A percentile compares a stretch with the other conserved stretches of the same genome.
Conservation (phyloP, 148 eudicot species). For the Chenopodium quinoa region DNA sequence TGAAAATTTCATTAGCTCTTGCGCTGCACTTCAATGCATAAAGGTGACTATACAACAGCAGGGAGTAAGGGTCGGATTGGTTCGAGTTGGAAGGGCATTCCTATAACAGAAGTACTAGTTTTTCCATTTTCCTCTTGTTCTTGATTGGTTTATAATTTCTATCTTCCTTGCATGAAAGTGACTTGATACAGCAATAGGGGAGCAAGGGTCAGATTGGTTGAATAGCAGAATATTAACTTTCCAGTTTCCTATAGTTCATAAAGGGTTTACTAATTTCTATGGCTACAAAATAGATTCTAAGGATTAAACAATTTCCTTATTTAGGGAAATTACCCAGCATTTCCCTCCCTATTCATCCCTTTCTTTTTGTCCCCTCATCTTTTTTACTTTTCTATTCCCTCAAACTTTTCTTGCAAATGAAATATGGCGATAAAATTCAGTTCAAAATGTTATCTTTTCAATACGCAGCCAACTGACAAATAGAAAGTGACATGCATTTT, state of each 20-base stretch:
- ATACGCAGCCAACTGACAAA: no score
- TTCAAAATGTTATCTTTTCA: not conserved
- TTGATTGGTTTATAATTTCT: not conserved
- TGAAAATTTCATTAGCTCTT: not conserved
- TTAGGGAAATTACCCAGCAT: not conserved
- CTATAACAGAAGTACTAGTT: not conserved
- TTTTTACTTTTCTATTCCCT: not conserved
- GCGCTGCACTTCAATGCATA: not conserved
- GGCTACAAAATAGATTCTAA: not conserved
- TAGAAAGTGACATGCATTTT: not conserved
- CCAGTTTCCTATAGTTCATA: not conserved
- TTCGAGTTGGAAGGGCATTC: not conserved
- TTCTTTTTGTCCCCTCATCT: not conserved
- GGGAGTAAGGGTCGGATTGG: not conserved
- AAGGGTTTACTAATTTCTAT: not conserved
- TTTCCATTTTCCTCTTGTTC: not conserved
- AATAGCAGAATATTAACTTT: no score
- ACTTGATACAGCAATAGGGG: no score
- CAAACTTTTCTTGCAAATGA: not conserved
- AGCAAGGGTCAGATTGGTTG: no score
- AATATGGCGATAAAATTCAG: not conserved
- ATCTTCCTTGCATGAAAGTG: no score
- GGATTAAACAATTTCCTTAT: not conserved
- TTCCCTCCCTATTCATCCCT: not conserved
- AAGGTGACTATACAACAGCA: not conserved